These are phyloP conservation scores for Eudorina sp. DNA, from an alignment of 139 green algal genomes.

Conservation along the genomic window DNA sequence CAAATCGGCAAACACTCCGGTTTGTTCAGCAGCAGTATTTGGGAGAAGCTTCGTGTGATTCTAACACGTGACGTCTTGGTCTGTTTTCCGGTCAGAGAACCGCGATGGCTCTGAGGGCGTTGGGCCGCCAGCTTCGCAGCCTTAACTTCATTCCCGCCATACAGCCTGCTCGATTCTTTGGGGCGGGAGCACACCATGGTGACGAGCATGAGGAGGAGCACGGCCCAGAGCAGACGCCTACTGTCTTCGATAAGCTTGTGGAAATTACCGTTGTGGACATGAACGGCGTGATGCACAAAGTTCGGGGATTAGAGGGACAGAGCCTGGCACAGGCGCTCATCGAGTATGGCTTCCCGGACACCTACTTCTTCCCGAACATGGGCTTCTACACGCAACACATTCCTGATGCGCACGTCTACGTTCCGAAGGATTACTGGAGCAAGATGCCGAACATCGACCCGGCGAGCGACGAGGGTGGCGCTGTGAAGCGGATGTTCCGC, in stretches of 20 bases:
- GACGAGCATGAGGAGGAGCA: conserved; percentile 48
- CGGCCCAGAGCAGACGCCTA: conserved; percentile 53
- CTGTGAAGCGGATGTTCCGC: conserved; percentile 67
- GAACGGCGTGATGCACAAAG: conserved; percentile 62
- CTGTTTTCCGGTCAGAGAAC: no score
- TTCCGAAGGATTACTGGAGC: conserved; percentile 54
- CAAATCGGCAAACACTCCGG: no score
- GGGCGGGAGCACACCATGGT: conserved; percentile 39
- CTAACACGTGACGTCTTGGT: no score
- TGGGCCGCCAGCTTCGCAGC: conserved; percentile 40
- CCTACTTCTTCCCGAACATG: conserved; percentile 70
- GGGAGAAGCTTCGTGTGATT: no score
- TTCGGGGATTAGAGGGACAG: conserved; percentile 59
- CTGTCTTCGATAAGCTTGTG: conserved; percentile 74
- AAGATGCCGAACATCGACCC: conserved; percentile 58
- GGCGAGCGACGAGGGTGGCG: conserved; percentile 49
- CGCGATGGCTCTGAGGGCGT: conserved; percentile 20
- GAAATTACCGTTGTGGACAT: conserved; percentile 70
- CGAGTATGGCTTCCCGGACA: conserved; percentile 62
- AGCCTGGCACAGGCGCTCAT: conserved; percentile 58
- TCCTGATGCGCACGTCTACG: conserved; percentile 54
- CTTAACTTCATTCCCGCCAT: conserved; percentile 18
- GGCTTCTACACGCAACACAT: conserved; percentile 69
- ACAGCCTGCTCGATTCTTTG: conserved; percentile 24
- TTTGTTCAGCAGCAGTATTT: no score